Percentiles rank a stretch among this genome's conserved stretches.
Conservation (phyloP, 2,329 filamentous ascomycete species). For the Beauveria scarabaeidicola region DNA sequence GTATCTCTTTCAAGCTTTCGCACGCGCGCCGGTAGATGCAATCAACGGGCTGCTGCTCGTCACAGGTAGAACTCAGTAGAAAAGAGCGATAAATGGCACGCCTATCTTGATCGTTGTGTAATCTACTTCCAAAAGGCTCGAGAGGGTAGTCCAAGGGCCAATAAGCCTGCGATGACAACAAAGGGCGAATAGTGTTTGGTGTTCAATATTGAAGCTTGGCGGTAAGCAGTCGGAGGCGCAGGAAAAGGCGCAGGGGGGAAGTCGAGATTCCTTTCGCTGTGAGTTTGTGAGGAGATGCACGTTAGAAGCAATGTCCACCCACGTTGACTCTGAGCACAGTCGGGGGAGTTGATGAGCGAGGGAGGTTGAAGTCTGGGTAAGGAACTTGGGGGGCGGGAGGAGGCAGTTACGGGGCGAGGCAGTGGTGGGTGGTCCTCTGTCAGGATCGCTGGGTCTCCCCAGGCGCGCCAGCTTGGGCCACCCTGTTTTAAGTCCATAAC, state of each 20-base stretch:
- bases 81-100: too few relatives aligned
- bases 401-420: conserved; percentile 4
- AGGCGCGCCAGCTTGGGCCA: conserved; percentile 3
- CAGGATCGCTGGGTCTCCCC: conserved; percentile 3
- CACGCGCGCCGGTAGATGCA: background rate
- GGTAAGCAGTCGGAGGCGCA: background rate
- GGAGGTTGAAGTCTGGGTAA: conserved; percentile 9
- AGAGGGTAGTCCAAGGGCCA: background rate
- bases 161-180: background rate
- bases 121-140: too few relatives aligned
- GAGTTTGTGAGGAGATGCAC: background rate
- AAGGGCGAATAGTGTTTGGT: background rate
- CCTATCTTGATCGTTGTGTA: background rate
- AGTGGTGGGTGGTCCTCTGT: background rate
- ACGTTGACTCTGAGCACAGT: background rate
- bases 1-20: background rate
- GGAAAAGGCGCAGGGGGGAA: background rate
- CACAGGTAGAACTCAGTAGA: background rate
- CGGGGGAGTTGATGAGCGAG: conserved; percentile 1
- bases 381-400: conserved; percentile 7
- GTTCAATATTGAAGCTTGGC: background rate
- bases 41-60: background rate
- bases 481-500: background rate
- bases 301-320: background rate
- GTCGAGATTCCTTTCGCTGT: background rate